phyloP scores from a whole-genome alignment of 495 filamentous ascomycete species.

The Lophiotrema nucula region DNA sequence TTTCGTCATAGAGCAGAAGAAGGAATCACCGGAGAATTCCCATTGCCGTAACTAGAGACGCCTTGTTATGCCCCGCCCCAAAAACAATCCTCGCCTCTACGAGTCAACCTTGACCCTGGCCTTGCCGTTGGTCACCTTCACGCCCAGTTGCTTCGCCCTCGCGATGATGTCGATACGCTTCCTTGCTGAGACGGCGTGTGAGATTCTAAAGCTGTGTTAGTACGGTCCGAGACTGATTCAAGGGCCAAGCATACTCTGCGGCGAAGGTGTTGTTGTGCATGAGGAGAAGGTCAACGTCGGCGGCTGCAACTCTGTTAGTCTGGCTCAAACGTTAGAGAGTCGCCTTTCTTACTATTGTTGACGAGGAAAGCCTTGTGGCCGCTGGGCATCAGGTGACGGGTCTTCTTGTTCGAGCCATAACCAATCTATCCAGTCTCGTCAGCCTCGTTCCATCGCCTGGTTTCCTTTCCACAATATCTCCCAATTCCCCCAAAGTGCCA shows the following conservation, averaged over 20 bases:
- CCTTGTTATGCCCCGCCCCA: slow-evolving; percentile 17
- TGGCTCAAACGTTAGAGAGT: not conserved
- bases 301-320: slow-evolving; percentile 40
- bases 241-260: slow-evolving; percentile 74
- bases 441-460: not conserved
- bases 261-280: slow-evolving; percentile 99
- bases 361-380: slow-evolving; percentile 99
- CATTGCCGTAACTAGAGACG: slow-evolving; percentile 28
- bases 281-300: slow-evolving; percentile 93
- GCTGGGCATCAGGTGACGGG: slow-evolving; percentile 95
- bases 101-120: slow-evolving; percentile 96
- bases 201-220: slow-evolving; percentile 65
- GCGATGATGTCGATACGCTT: slow-evolving; percentile 97
- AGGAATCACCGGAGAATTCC: slow-evolving; percentile 1
- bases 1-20: not conserved
- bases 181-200: slow-evolving; percentile 92
- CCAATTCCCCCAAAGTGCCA: no score
- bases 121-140: slow-evolving; percentile 99
- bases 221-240: slow-evolving; percentile 14
- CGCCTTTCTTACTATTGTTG: slow-evolving; percentile 62
- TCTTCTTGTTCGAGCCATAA: slow-evolving; percentile 98
- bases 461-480: no score
- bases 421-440: slow-evolving; percentile 67
- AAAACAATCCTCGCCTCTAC: slow-evolving; percentile 52
- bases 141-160: slow-evolving; percentile 92